phyloP scores from a whole-genome alignment of 257 asterid genomes.

The Penstemon newberryi region DNA sequence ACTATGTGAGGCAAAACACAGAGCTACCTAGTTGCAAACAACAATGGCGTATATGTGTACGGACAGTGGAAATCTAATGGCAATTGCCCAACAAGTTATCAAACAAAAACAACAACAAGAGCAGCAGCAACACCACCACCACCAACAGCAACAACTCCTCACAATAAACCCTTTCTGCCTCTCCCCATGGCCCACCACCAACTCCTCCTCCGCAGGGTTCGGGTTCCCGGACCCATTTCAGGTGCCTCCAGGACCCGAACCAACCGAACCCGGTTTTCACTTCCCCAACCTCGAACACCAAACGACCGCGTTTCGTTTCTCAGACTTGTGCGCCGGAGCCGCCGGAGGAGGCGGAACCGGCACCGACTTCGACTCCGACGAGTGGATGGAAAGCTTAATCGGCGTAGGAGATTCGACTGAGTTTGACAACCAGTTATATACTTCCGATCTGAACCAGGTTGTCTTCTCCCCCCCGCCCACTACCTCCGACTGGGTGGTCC shows the following conservation, averaged over 20 bases:
- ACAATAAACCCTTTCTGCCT: slow-evolving; percentile 60
- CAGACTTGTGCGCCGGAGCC: slow-evolving; percentile 56
- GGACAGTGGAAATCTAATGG: slow-evolving; percentile 98
- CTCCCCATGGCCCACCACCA: slow-evolving; percentile 27
- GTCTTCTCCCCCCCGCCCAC: slow-evolving; percentile 52
- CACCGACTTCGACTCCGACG: slow-evolving; percentile 83
- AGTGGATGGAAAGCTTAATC: slow-evolving; percentile 96
- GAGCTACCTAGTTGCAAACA: neutral
- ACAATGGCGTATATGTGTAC: slow-evolving; percentile 95
- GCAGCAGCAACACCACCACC: slow-evolving; percentile 70
- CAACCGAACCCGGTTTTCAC: slow-evolving; percentile 62
- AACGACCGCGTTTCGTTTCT: slow-evolving; percentile 53
- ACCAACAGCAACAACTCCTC: slow-evolving; percentile 49
- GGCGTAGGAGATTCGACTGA: slow-evolving; percentile 82
- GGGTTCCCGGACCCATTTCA: slow-evolving; percentile 77
- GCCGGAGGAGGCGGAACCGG: slow-evolving; percentile 29
- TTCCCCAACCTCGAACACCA: slow-evolving; percentile 65
- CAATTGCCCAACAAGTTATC: slow-evolving; percentile 94
- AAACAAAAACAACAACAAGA: slow-evolving; percentile 93
- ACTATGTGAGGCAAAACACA: slow-evolving; percentile 24
- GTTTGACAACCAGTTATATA: slow-evolving; percentile 38
- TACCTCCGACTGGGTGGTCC: slow-evolving; percentile 45
- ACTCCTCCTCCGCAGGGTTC: slow-evolving; percentile 49
- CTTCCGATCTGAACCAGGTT: slow-evolving; percentile 69
- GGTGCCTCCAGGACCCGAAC: slow-evolving; percentile 48